Evolutionary conservation across 75 land plant genomes (phyloP), one percentile per base, ranked within the genome.

Genomic region (Ceratopteris richardii): DNA sequence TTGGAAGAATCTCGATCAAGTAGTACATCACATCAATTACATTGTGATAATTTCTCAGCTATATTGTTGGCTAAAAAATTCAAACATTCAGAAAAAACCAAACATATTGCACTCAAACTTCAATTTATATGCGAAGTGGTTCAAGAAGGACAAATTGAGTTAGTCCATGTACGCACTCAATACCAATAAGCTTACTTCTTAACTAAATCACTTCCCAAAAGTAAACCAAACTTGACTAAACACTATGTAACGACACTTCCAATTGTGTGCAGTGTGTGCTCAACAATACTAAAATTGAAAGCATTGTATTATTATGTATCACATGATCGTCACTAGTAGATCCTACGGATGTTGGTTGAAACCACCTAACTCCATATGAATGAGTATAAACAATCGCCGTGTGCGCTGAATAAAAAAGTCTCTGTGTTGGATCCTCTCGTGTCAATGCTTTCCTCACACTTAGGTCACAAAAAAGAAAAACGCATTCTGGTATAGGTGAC

Each of bases 1-100:
- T 26, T 59, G 21, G 58, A 18, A 55, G 63, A 63, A 14, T 24
- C 57, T 5, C 10, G 20, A 53, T 22, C 18, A 22, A 0, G 20
- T 6, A 5, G 2, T 2, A 37, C 52, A n/a, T n/a, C n/a, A n/a
- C n/a, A n/a, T n/a, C n/a, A n/a, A n/a, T n/a, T n/a, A n/a, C 19
- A 21, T 19, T 29, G 51, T 18, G 68, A 44, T 28, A 52, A 18
- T 16, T 25, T n/a, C 29, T 29, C 3, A n/a, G 61, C 66, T 1
- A 53, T 36, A 11, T 33, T 16, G n/a, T 13, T 64, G 17, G 66
- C 57, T 14, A 22, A n/a, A 7, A 54, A 64, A 25, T 40, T 56
- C 54, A 53, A 57, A 30, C n/a, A n/a, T n/a, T n/a, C n/a, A n/a
- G n/a, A n/a, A n/a, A n/a, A n/a, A n/a, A n/a, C n/a, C n/a, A n/a